Percentiles rank a stretch among this genome's conserved stretches.
These are phyloP conservation scores for Marchantia paleacea DNA, from an alignment of 225 moss, liverwort and hornwort species.

Conservation along the genomic window DNA sequence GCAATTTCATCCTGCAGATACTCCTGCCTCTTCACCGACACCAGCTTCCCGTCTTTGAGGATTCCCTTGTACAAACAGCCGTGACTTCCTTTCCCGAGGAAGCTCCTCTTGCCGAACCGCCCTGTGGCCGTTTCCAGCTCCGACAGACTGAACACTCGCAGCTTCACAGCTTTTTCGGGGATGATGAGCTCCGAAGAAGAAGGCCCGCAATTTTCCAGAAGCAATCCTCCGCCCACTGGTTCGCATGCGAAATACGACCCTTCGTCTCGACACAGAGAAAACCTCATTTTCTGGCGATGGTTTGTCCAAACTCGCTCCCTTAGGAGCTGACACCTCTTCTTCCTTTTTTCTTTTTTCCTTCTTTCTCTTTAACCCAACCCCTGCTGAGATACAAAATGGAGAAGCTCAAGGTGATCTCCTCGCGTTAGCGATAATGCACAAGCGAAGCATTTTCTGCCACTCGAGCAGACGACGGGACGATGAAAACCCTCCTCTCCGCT, in stretches of 20 bases:
- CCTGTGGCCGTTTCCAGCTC: conserved; percentile 70
- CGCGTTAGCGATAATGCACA: too few species aligned
- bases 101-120: conserved; percentile 51
- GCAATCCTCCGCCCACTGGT: conserved; percentile 12
- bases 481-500: too few species aligned
- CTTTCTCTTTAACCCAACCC: too few species aligned
- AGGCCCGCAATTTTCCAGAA: conserved; percentile 10
- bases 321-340: too few species aligned
- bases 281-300: conserved; percentile 30
- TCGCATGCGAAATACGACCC: conserved; percentile 19
- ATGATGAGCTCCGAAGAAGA: neutral
- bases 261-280: conserved; percentile 30
- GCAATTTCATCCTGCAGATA: conserved; percentile 42
- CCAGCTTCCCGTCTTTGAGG: conserved; percentile 62
- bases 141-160: conserved; percentile 37
- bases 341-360: too few species aligned
- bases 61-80: conserved; percentile 72
- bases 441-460: too few species aligned
- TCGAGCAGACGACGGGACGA: too few species aligned
- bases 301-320: neutral
- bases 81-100: conserved; percentile 81
- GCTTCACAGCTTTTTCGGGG: conserved; percentile 32
- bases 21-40: conserved; percentile 46
- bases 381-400: too few species aligned
- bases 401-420: too few species aligned